phyloP scores from a whole-genome alignment of 140 eudicot species.

The Oenanthe javanica region DNA sequence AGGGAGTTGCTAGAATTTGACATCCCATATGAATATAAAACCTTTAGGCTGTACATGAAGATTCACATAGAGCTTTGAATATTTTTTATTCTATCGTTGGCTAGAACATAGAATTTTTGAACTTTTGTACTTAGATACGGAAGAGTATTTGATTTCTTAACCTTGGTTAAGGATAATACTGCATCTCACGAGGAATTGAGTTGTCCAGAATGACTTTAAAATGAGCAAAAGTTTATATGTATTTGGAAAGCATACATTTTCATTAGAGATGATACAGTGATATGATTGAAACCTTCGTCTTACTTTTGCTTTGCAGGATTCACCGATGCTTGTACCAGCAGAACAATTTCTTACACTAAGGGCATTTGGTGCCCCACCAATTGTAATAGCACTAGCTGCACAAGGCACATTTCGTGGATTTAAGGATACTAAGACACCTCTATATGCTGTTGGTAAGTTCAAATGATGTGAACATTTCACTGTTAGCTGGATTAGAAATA shows the following conservation, averaged over 20 bases:
- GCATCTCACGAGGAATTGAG: not conserved
- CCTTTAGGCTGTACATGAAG: not conserved
- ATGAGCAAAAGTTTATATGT: not conserved
- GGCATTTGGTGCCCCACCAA: slow-evolving; percentile 96
- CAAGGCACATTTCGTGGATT: slow-evolving; percentile 97
- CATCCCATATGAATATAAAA: not conserved
- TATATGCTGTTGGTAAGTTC: slow-evolving; percentile 90
- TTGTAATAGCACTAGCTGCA: slow-evolving; percentile 93
- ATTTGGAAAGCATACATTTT: not conserved
- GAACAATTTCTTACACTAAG: slow-evolving; percentile 73
- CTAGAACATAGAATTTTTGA: not conserved
- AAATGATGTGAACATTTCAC: not conserved
- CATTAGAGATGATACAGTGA: not conserved
- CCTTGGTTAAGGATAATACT: not conserved
- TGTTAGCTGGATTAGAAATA: not conserved
- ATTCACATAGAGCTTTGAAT: not conserved
- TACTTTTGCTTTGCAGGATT: slow-evolving; percentile 48
- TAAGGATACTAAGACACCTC: slow-evolving; percentile 92
- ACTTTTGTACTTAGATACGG: not conserved
- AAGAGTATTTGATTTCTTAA: not conserved
- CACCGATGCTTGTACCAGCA: slow-evolving; percentile 87
- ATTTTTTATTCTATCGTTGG: not conserved
- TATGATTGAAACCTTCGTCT: not conserved
- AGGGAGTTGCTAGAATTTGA: not conserved
- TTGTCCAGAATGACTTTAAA: not conserved